Percentiles rank a stretch among this genome's conserved stretches.
phyloP scores from a whole-genome alignment of 768 basidiomycete species.

The Hemileccinum impolitum region DNA sequence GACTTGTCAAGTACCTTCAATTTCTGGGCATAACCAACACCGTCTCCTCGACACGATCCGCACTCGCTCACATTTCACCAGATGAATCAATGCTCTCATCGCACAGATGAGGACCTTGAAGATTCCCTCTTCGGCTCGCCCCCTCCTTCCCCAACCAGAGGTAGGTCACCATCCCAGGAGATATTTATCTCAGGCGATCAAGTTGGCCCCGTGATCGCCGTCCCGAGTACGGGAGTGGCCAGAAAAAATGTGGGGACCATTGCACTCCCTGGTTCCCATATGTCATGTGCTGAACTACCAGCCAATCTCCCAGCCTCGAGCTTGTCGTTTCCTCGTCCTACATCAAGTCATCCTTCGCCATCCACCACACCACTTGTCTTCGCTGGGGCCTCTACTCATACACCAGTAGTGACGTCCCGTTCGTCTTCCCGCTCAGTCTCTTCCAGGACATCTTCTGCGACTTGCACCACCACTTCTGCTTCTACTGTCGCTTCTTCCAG shows the following conservation, averaged over 20 bases:
- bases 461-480: background rate
- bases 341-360: conserved; percentile 28
- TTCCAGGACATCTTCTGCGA: conserved; percentile 11
- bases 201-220: conserved; percentile 14
- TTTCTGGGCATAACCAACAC: background rate
- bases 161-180: conserved; percentile 71
- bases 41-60: background rate
- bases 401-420: conserved; percentile 6
- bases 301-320: conserved; percentile 74
- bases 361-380: conserved; percentile 34
- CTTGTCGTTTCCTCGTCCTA: conserved; percentile 26
- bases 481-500: conserved; percentile 18
- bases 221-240: conserved; percentile 23
- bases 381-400: background rate
- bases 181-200: conserved; percentile 19
- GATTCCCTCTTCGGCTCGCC: conserved; percentile 82
- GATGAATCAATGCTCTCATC: conserved; percentile 16
- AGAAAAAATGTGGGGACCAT: conserved; percentile 85
- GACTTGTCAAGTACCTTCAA: background rate
- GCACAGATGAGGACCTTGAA: conserved; percentile 39
- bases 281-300: conserved; percentile 77
- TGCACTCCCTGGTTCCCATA: conserved; percentile 96
- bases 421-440: conserved; percentile 11
- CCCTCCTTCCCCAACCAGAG: conserved; percentile 66
- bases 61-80: conserved; percentile 15